Base-by-base conservation (phyloP, 2,329 filamentous ascomycete genomes). In the Camptophora hylomeconis region DNA sequence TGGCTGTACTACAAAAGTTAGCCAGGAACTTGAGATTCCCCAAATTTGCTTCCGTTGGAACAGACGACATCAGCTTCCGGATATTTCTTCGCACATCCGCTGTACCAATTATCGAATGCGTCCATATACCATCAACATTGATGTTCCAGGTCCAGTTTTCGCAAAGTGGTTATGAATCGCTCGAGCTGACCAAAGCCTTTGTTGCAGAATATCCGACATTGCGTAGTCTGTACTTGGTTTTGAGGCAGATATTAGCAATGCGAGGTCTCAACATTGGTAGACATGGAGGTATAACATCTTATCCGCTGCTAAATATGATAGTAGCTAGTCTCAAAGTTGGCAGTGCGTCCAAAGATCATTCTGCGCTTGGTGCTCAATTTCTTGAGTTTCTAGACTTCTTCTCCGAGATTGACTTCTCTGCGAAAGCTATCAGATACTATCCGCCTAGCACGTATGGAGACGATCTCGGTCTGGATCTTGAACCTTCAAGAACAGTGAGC, bases 221-320 rank as follows among this genome's bases (percentile, higher is more conserved):
- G 3, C 52, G 51, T 8, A 45, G 58, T 7, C 37, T 75, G 6
- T 74, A 66, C 42, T 49, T 56, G 17, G 43, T 65, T 7, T 33
- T 68, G 15, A 67, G 66, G 37, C 53, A 61, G 27, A 52, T 60
- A 10, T 52, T 76, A 21, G 56, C 66, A 28, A 51, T 63, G 13
- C 59, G 65, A 20, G 57, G 55, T 14, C 45, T 75, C 2, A 56
- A 57, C 17, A 59, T 65, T 29, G 55, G 62, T 11, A 57, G 51
- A 30, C 42, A 47, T 3, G 60, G 61, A n/a, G 65, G 67, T 2
- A 48, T 74, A 18, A 60, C 60, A 10, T 61, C 67, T 1, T 71
- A 74, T 42, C 53, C 60, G 8, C 50, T 72, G 7, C 59, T 70
- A 42, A 65, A 72, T 52, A 65, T 74, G 56, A 48, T 74, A 11